Base-by-base conservation (phyloP, 1,284 basidiomycete genomes). In the Anthracocystis walkeri region DNA sequence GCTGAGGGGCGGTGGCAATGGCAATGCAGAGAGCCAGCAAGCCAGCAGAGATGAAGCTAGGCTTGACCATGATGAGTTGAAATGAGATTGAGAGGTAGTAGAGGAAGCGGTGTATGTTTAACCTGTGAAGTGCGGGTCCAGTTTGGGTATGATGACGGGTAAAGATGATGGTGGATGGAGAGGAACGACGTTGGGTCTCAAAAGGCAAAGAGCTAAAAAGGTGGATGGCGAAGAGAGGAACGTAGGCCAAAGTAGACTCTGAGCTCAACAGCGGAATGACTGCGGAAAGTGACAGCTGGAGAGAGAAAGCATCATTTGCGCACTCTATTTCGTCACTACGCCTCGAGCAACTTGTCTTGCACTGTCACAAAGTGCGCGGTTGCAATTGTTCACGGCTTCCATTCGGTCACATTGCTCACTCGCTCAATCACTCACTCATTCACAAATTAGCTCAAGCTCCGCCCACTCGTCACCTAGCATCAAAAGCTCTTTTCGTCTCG, bases 1-100 rank as follows among this genome's bases (percentile, higher is more conserved):
- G 50, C 58, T 75, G 70, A 33, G 79, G 77, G 20, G 64, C 67
- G 41, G 74, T 69, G 50, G 71, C 69, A 40, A 81, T 29, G 59
- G 76, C 77, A 14, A 84, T 72, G 74, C 79, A 74, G 18, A 82
- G 66, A 14, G 72, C 72, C 48, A 82, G 58, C 62, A 81, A 66
- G 59, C 77, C 72, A 51, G 72, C 79, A 31, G 77, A 73, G 67
- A 82, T 76, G 60, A 80, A 82, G 67, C 60, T 76, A 31, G 80
- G 57, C 55, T 76, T 75, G 61, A 80, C 76, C 78, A 80, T 80
- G 52, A 18, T 70, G 65, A 23, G 42, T 42, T 29, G 16, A 25
- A 16, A 27, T 25, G 25, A 21, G 18, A 46, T n/a, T 44, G 55
- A 27, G 27, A 10, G 20, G 2, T 6, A n/a, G 41, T 25, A 20